Evolutionary conservation across 208 protist genomes (phyloP), one percentile per base, ranked within the genome.

Genomic region (Herpetomonas muscarum): DNA sequence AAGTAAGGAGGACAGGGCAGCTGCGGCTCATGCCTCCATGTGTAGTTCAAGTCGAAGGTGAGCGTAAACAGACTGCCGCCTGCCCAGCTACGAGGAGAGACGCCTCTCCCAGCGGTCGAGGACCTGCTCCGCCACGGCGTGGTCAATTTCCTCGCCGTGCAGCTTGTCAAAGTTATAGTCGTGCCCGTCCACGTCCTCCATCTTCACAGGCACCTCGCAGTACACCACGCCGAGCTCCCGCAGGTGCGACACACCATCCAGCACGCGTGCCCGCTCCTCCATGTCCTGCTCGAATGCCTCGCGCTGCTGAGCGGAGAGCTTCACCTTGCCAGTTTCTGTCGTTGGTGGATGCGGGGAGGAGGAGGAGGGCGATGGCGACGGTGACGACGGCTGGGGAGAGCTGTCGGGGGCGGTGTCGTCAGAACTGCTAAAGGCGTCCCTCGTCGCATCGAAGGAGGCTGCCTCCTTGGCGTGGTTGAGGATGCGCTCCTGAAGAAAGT

Each of bases 141-240:
- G 60, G 17, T 79, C 72, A 6, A 89, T 57, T 12, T 49, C 39
- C 44, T 74, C 48, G 1, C 86, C 86, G 42, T 80, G 44, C 15
- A 90, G 68, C 39, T 61, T 25, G 30, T 81, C 64, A 66, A 87
- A 93, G 29, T 69, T 19, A 58, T 72, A 88, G n/a, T 73, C 86
- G 45, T 70, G 74, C 36, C 74, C 68, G 61, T 88, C 86, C 1
- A 61, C 21, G 19, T 46, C 41, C 19, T 46, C 41, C 15, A 7
- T 19, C 17, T 25, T 42, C 34, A 57, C 39, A 4, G 81, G 76
- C 28, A 93, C 60, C 47, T 86, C 79, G 53, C 79, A 86, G 61
- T 87, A 76, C 22, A 76, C 52, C 17, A 93, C 76, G 51, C 82
- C 81, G 13, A 86, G 55, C 24, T 48, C 51, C 30, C 77, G 77